Conservation (phyloP, 371 early-diverging fungal genomes). For the Mortierella sp. region DNA sequence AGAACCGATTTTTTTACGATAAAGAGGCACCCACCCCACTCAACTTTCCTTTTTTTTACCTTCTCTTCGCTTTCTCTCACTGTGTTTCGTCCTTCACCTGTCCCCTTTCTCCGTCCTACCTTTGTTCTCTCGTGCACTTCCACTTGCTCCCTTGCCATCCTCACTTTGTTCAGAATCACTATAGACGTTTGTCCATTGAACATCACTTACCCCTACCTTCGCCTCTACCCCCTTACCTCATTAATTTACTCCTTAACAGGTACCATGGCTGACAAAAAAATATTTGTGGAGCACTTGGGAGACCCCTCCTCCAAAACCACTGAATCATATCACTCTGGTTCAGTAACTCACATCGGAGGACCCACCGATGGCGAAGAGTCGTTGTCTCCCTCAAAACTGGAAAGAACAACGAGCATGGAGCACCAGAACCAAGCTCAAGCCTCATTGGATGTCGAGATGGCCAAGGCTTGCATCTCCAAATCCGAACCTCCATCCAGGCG, state of each 20-base stretch:
- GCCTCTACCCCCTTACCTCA: too few species aligned
- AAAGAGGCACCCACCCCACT: neutral
- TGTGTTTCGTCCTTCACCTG: too few species aligned
- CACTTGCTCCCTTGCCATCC: neutral
- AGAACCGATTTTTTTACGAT: neutral
- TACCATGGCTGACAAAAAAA: slow-evolving; percentile 18
- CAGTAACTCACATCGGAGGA: neutral
- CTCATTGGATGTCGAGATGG: slow-evolving; percentile 43
- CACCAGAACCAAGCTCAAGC: slow-evolving; percentile 46
- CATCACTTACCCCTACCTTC: neutral
- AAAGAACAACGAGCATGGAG: slow-evolving; percentile 18
- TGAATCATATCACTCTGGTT: neutral
- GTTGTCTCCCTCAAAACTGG: neutral
- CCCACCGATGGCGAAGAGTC: neutral
- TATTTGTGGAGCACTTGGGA: slow-evolving; percentile 4
- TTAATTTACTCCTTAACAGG: neutral
- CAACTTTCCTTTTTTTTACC: neutral
- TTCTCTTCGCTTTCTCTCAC: neutral
- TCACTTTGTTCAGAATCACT: neutral
- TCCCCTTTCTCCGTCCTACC: neutral
- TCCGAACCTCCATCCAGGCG: slow-evolving; percentile 47
- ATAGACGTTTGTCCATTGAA: neutral
- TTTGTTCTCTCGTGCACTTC: neutral
- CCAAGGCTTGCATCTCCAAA: slow-evolving; percentile 29
- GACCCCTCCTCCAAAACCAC: neutral